A percentile compares a stretch with the other conserved stretches of the same genome.
Evolutionary conservation across 164 flowering plant genomes (phyloP).

Genomic region (Liriodendron chinense): DNA sequence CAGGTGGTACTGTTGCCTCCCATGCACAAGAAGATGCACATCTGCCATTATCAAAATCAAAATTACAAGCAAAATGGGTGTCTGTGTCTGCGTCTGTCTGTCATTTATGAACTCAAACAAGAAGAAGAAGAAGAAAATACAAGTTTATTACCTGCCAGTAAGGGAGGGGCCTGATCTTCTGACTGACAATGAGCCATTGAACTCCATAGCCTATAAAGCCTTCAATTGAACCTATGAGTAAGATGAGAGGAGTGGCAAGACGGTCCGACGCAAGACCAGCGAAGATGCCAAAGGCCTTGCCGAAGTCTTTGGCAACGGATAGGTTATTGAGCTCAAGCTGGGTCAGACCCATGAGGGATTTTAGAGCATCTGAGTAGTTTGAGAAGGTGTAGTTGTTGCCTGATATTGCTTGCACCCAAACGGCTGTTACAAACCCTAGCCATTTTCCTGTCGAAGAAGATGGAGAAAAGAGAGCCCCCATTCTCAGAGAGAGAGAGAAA

Average conservation of each 20-base stretch:
- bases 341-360: slow-evolving; percentile 66
- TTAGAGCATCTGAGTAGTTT: slow-evolving; percentile 71
- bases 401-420: slow-evolving; percentile 83
- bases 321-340: slow-evolving; percentile 72
- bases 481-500: not conserved
- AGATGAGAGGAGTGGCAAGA: slow-evolving; percentile 50
- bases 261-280: slow-evolving; percentile 75
- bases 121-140: not conserved
- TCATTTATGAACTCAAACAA: not conserved
- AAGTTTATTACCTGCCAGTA: slow-evolving; percentile 66
- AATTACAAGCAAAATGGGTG: not conserved
- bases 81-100: no score
- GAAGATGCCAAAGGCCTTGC: slow-evolving; percentile 77
- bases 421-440: slow-evolving; percentile 83
- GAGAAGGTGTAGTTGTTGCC: slow-evolving; percentile 92
- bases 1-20: slow-evolving; percentile 96
- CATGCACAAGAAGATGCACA: slow-evolving; percentile 80
- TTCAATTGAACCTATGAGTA: slow-evolving; percentile 73
- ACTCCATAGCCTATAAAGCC: slow-evolving; percentile 79
- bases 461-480: slow-evolving; percentile 10
- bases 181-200: slow-evolving; percentile 84
- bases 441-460: slow-evolving; percentile 51
- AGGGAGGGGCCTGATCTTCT: slow-evolving; percentile 51
- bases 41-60: slow-evolving; percentile 28
- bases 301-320: slow-evolving; percentile 81